Evolutionary conservation across 2,329 filamentous ascomycete species (phyloP), one percentile per base, ranked within the genome.

Genomic region (Claviceps humidiphila): DNA sequence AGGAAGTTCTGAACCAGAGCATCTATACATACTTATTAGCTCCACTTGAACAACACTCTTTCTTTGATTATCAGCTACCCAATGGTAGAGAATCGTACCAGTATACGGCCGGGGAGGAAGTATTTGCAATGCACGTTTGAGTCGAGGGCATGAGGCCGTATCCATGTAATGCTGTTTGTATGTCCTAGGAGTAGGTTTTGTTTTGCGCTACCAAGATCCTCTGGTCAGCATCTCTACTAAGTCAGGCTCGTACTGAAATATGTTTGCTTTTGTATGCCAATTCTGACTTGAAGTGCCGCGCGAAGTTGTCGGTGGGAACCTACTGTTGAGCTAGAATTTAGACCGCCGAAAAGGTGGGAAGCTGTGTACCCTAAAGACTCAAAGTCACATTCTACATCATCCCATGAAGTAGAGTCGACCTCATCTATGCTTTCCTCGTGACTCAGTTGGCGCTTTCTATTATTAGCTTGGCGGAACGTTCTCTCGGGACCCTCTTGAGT

Each of bases 1-100:
- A 70, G 57, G 50, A 70, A 70, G 56, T 68, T 67, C 41, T 70
- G 63, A 9, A 70, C 61, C 6, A 70, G 58, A 9, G 57, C 58
- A 53, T 70, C 68, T 70, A 37, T 26, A 30, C 39, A 42, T 5
- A 11, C n/a, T 43, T 22, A 9, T 44, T 17, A 51, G 44, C n/a
- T 24, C 48, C 16, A 17, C 4, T 9, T 8, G 13, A 7, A n/a
- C 8, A 38, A n/a, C n/a, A 30, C 11, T 20, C 24, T 8, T 5
- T 34, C 22, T n/a, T 16, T 20, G 8, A 20, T 38, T 14, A 5
- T 9, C 30, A 47, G 20, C 45, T 37, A 13, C 26, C 11, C 24
- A 30, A n/a, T 20, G 8, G 16, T n/a, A 17, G 9, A 13, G n/a
- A 30, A 7, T 37, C 49, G 26, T 61, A 66, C 67, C 66, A n/a